Base-by-base conservation (phyloP, 176 grass and related monocot genomes). In the Cenchrus purpureus region DNA sequence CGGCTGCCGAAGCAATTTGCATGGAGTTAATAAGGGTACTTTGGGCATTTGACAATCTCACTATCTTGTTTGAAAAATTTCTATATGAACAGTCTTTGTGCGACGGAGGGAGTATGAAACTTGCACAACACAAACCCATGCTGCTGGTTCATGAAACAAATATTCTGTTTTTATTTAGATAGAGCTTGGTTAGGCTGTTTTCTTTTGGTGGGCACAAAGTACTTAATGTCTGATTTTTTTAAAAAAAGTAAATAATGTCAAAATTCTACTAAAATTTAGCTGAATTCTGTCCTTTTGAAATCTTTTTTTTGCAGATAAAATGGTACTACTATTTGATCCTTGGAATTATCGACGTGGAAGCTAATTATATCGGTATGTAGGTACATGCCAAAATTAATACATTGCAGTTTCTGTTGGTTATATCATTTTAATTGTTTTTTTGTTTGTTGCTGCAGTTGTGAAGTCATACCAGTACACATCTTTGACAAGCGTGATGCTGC, bases 261-360 rank as follows among this genome's bases (percentile, higher is more conserved):
- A 40, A 40, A 40, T 40, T 40, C 37, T 40, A 40, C 37, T 40
- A 40, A 40, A 4, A 4, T 40, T 46, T 46, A 46, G 45, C 45
- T 46, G 45, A 46, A 46, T 46, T 46, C 45, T 46, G 8, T 46
- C 45, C 6, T 46, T 46, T 46, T 46, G 5, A 46, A 51, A 51
- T 10, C 48, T 3, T 51, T 12, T 51, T 58, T 40, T 44, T 87
- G 70, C 91, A 98, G 96, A 90, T 88, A 79, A 88, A 87, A 81
- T 98, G 91, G 93, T 95, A 98, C 82, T 92, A 94, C 84, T 98
- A 98, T 82, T 73, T 98, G 72, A 89, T 98, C 31, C 96, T 98
- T 81, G 96, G 91, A 57, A 78, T 95, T 85, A 93, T 98, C 54
- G 96, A 98, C 66, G 93, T 98, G 63, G 96, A 94, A 80, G 93